These are phyloP conservation scores for Mortierella sp. DNA, from an alignment of 371 early-diverging fungal species.

Conservation along the genomic window DNA sequence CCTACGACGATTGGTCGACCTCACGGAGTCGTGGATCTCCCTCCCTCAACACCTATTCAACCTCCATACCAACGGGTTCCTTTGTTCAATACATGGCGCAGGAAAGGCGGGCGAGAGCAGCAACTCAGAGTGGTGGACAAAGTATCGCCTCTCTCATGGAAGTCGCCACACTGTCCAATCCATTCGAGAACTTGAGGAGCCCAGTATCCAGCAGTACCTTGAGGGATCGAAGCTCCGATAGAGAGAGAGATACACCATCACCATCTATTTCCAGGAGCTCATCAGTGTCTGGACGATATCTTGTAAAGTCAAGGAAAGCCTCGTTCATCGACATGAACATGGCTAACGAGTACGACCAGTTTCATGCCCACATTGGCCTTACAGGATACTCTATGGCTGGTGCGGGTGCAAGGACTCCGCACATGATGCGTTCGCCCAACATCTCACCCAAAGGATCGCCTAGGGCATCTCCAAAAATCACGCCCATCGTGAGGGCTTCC, in stretches of 20 bases:
- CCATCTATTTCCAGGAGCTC: conserved; percentile 51
- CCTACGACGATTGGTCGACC: conserved; percentile 47
- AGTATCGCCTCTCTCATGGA: conserved; percentile 53
- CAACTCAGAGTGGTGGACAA: conserved; percentile 40
- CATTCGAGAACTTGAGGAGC: conserved; percentile 44
- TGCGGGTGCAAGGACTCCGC: conserved; percentile 28
- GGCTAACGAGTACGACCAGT: conserved; percentile 40
- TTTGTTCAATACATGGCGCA: conserved; percentile 48
- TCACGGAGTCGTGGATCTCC: conserved; percentile 37
- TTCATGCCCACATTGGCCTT: conserved; percentile 5
- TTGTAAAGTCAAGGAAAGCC: conserved; percentile 50
- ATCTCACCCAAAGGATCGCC: conserved; percentile 49
- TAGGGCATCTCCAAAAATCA: conserved; percentile 47
- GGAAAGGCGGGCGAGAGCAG: conserved; percentile 36
- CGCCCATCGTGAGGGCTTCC: conserved; percentile 43
- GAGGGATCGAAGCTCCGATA: conserved; percentile 42
- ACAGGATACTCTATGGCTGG: conserved; percentile 27
- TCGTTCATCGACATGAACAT: conserved; percentile 51
- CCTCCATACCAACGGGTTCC: conserved; percentile 52
- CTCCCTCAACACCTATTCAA: conserved; percentile 53
- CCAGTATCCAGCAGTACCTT: conserved; percentile 39
- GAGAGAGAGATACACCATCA: conserved; percentile 43
- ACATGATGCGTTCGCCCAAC: conserved; percentile 43
- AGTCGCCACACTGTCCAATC: conserved; percentile 37
- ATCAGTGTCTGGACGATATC: conserved; percentile 40